Conservation (phyloP, 2,329 filamentous ascomycete genomes). For the Pseudogymnoascus verrucosus region DNA sequence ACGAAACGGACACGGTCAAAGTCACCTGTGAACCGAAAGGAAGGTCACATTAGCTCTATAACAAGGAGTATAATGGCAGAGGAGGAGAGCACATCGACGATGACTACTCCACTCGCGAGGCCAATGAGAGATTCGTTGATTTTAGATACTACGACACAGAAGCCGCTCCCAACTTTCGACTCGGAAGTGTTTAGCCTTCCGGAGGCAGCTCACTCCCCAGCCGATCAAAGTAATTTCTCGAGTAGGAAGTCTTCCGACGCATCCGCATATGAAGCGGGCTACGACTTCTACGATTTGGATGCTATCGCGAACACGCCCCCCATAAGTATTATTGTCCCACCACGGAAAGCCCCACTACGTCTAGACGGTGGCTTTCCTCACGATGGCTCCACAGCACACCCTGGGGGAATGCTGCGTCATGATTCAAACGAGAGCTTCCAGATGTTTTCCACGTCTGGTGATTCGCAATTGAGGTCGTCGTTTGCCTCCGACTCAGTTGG, state of each 20-base stretch:
- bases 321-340: conserved; percentile 39
- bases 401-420: conserved; percentile 34
- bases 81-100: conserved; percentile 56
- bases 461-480: conserved; percentile 27
- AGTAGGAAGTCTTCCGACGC: neutral
- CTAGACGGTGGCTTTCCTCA: conserved; percentile 4
- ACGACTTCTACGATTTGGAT: conserved; percentile 59
- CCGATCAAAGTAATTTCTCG: neutral
- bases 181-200: conserved; percentile 24
- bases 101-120: conserved; percentile 50
- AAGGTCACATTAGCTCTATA: conserved; percentile 15
- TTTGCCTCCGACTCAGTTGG: conserved; percentile 1
- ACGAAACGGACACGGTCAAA: conserved; percentile 15
- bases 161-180: conserved; percentile 23
- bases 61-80: conserved; percentile 20
- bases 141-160: conserved; percentile 20
- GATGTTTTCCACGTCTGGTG: conserved; percentile 51
- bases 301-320: conserved; percentile 36
- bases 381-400: conserved; percentile 27
- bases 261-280: conserved; percentile 39
- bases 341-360: conserved; percentile 14
- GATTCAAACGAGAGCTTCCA: conserved; percentile 53
- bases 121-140: conserved; percentile 34
- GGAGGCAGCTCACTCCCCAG: conserved; percentile 18
- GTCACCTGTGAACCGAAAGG: conserved; percentile 10